A percentile compares a stretch with the other conserved stretches of the same genome.
Evolutionary conservation across 352 stramenopile genomes (phyloP).

Genomic region (Pythium coloratum): DNA sequence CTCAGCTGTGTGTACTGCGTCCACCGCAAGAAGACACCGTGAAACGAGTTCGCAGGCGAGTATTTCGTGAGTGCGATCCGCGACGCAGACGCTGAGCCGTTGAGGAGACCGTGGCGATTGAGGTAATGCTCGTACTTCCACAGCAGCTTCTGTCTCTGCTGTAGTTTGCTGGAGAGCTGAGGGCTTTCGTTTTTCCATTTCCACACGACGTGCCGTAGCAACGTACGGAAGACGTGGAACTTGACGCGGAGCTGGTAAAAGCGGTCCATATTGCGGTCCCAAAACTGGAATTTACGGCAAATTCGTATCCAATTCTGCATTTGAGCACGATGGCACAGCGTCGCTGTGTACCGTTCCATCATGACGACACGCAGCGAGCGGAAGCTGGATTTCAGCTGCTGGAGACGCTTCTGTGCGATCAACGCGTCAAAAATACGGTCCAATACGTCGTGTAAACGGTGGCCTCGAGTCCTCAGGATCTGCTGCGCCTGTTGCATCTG

Average conservation of each 20-base stretch:
- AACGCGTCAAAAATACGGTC: conserved; percentile 33
- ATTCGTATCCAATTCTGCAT: conserved; percentile 39
- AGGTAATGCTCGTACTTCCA: conserved; percentile 26
- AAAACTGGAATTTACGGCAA: conserved; percentile 27
- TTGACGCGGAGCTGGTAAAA: conserved; percentile 33
- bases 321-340: conserved; percentile 33
- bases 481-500: conserved; percentile 28
- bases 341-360: conserved; percentile 24
- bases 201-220: conserved; percentile 27
- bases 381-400: conserved; percentile 32
- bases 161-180: conserved; percentile 13
- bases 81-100: conserved; percentile 18
- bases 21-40: conserved; percentile 39
- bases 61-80: conserved; percentile 29
- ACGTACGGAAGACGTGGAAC: conserved; percentile 29
- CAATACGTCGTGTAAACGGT: conserved; percentile 37
- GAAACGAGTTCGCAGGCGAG: conserved; percentile 35
- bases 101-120: conserved; percentile 17
- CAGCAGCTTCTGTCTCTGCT: conserved; percentile 21
- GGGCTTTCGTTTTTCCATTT: conserved; percentile 29
- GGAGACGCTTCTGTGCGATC: conserved; percentile 15
- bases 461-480: conserved; percentile 33
- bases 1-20: conserved; percentile 36
- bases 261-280: conserved; percentile 26
- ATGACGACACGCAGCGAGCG: conserved; percentile 26